A percentile compares a stretch with the other conserved stretches of the same genome.
These are phyloP conservation scores for Chlamydomonas reinhardtii DNA, from an alignment of 163 green algal species.

Conservation along the genomic window DNA sequence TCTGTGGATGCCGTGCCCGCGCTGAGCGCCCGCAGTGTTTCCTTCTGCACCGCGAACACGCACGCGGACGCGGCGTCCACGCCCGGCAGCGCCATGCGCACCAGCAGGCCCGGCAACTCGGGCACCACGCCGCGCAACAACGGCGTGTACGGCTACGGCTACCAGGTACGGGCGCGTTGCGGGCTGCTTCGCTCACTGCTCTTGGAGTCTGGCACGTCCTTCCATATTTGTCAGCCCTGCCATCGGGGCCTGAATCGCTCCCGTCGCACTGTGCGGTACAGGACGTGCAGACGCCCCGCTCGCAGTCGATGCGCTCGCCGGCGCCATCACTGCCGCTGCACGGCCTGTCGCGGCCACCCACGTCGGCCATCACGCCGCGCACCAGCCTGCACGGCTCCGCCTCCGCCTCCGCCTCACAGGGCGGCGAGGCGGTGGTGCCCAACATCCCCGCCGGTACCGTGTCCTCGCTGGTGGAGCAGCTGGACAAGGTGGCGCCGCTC, in stretches of 20 bases:
- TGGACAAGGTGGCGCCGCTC: conserved; percentile 14
- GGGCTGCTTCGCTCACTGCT: no score
- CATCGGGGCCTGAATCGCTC: neutral
- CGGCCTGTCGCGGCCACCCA: neutral
- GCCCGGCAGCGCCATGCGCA: neutral
- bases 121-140: neutral
- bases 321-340: neutral
- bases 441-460: neutral
- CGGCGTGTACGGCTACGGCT: neutral
- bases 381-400: neutral
- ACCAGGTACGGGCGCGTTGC: neutral
- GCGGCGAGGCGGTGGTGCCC: neutral
- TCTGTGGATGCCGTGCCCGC: neutral
- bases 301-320: neutral
- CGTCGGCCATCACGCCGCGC: neutral
- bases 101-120: neutral
- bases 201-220: no score
- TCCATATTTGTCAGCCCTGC: no score
- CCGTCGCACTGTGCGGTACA: neutral
- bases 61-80: neutral
- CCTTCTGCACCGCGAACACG: conserved; percentile 3
- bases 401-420: neutral
- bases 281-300: neutral
- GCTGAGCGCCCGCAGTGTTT: neutral
- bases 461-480: neutral